These are phyloP conservation scores for Tolypocladium tundrense DNA, from an alignment of 2,329 filamentous ascomycete genomes.

Conservation along the genomic window DNA sequence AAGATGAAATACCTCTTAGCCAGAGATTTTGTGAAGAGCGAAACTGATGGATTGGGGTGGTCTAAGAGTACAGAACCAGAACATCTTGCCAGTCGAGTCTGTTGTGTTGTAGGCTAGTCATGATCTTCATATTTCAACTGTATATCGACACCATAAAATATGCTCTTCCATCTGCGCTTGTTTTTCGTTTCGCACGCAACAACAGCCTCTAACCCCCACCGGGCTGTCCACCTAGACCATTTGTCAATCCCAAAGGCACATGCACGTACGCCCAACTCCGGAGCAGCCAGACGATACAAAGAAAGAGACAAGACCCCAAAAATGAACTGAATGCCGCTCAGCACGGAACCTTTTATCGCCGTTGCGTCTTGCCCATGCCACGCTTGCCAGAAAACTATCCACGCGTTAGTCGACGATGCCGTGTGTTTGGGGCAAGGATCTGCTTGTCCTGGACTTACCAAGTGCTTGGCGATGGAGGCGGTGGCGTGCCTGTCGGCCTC, in stretches of 20 bases:
- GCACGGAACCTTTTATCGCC: constrained; percentile 39
- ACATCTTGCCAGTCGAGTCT: too few relatives aligned
- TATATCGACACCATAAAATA: background rate
- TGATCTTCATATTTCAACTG: background rate
- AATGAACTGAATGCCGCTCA: background rate
- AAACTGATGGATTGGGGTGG: too few relatives aligned
- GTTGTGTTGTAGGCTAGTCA: background rate
- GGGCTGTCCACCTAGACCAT: background rate
- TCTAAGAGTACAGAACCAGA: too few relatives aligned
- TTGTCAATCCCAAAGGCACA: constrained; percentile 1
- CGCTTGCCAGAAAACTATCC: constrained; percentile 79
- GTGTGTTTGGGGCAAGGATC: background rate
- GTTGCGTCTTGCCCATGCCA: constrained; percentile 79
- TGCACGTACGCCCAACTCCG: constrained; percentile 18
- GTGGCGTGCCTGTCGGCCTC: constrained; percentile 88
- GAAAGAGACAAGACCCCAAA: constrained; percentile 8
- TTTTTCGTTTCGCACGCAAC: background rate
- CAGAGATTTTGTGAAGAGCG: background rate
- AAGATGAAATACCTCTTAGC: background rate
- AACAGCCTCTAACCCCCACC: background rate
- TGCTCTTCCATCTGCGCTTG: background rate
- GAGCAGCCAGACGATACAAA: constrained; percentile 13
- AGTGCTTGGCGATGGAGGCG: constrained; percentile 75
- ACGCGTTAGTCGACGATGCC: constrained; percentile 18
- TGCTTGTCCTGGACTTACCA: constrained; percentile 49